These are phyloP conservation scores for Termitomyces sp. DNA, from an alignment of 768 basidiomycete genomes.

Conservation along the genomic window DNA sequence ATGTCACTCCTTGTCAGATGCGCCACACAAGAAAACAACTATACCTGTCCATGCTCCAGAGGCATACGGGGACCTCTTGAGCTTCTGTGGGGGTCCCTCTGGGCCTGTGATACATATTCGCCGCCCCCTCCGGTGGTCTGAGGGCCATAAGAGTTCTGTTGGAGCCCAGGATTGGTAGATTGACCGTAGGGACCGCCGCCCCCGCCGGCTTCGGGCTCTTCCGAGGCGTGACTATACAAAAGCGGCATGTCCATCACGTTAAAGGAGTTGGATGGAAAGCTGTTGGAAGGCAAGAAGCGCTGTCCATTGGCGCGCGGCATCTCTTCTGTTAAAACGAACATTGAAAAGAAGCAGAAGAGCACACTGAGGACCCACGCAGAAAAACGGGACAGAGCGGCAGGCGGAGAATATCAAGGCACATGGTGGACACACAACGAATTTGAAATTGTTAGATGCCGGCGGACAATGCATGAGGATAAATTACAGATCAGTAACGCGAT, in stretches of 20 bases:
- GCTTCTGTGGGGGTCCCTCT: not conserved
- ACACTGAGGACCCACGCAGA: slow-evolving; percentile 17
- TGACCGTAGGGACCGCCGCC: slow-evolving; percentile 11
- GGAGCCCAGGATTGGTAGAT: slow-evolving; percentile 7
- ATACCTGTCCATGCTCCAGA: slow-evolving; percentile 7
- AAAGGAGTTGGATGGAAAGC: not conserved
- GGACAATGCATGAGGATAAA: slow-evolving; percentile 7
- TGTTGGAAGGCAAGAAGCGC: slow-evolving; percentile 7
- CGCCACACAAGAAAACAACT: slow-evolving; percentile 10
- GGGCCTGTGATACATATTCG: not conserved
- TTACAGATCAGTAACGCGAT: slow-evolving; percentile 13
- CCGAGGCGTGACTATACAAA: slow-evolving; percentile 14
- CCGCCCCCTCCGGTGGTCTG: not conserved
- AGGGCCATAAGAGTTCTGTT: not conserved
- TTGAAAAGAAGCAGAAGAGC: slow-evolving; percentile 4
- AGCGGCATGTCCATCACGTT: slow-evolving; percentile 12
- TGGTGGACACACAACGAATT: slow-evolving; percentile 1
- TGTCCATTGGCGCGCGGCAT: slow-evolving; percentile 13
- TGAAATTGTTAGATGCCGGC: slow-evolving; percentile 1
- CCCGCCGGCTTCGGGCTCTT: slow-evolving; percentile 16
- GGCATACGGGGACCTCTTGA: not conserved
- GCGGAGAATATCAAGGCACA: slow-evolving; percentile 9
- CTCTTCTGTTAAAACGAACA: slow-evolving; percentile 9
- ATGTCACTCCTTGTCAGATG: not conserved
- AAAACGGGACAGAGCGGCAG: not conserved